Percentiles rank a stretch among this genome's conserved stretches.
Conservation (phyloP, 495 filamentous ascomycete species). For the Massariosphaeria phaeospora region DNA sequence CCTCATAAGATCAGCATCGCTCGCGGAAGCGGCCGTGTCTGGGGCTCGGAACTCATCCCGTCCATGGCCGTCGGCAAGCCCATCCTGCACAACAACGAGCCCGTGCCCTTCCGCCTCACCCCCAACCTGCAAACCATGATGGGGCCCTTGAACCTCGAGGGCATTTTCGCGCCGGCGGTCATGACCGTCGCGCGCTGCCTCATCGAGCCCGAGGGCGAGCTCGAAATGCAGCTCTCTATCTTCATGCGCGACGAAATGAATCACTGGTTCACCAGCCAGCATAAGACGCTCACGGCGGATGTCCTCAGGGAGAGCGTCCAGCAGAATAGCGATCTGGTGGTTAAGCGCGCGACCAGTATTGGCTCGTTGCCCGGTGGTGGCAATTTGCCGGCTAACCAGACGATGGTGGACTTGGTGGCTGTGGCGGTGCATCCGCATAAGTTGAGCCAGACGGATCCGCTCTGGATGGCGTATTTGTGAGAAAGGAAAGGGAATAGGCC, state of each 20-base stretch:
- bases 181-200: constrained; percentile 95
- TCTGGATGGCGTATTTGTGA: constrained; percentile 97
- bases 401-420: constrained; percentile 83
- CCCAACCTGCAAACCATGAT: constrained; percentile 93
- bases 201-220: constrained; percentile 79
- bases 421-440: constrained; percentile 81
- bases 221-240: constrained; percentile 86
- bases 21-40: constrained; percentile 83
- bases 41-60: constrained; percentile 90
- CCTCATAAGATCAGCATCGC: constrained; percentile 93
- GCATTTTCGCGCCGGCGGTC: constrained; percentile 83
- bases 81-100: constrained; percentile 88
- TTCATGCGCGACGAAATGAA: constrained; percentile 98
- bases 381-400: constrained; percentile 89
- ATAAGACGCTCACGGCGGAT: constrained; percentile 51
- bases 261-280: constrained; percentile 86
- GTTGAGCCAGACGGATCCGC: constrained; percentile 74
- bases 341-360: constrained; percentile 79
- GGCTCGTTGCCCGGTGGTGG: constrained; percentile 52
- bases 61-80: constrained; percentile 73
- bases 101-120: constrained; percentile 93
- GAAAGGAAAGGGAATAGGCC: too few species aligned
- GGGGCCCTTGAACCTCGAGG: constrained; percentile 92
- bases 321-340: constrained; percentile 80
- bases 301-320: constrained; percentile 83